Base-by-base conservation (phyloP, 2,329 filamentous ascomycete species). In the Cladosporium sp. region DNA sequence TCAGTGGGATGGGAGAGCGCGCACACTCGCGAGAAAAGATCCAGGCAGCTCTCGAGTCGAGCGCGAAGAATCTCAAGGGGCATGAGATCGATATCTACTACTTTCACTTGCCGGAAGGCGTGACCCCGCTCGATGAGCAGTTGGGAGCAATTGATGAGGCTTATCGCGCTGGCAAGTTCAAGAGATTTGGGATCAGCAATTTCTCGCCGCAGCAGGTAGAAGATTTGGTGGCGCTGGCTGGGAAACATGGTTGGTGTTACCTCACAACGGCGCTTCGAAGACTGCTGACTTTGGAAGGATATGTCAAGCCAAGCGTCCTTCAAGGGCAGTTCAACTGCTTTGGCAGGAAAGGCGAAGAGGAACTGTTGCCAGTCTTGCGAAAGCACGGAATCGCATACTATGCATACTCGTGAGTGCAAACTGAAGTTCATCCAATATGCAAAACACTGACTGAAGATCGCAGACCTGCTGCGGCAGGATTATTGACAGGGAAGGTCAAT, bases 101-200 rank as follows among this genome's bases (percentile, higher is more conserved):
- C 52, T 67, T 79, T 2, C 76, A 79, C 54, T 70, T 66, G 1
- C 75, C 75, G 47, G 76, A 79, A 56, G 64, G 70, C n/a, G 70
- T 60, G 0, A 70, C 67, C 1, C 72, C 75, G 0, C 67, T 70
- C 43, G 70, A 72, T 43, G 69, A 71, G 4, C 77, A 75, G 1
- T 62, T 78, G n/a, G 59, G 63, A 6, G 73, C 67, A 20, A 69
- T 78, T 29, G 68, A 79, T 55, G 59, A 68, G 4, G 64, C 78
- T 1, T 62, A 74, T 60, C 55, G 69, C 19, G 67, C 73, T 42
- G 75, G 75, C 0, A 64, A 67, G 20, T 76, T 78, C 56, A 60
- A 61, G n/a, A 60, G 67, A 1, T 69, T 74, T 29, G 75, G 72
- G 0, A 60, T 78, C 35, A 69, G 66, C 50, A 78, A 78, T 55